Base-by-base conservation (phyloP, 805 yeast species). In the Grigorovia humatica region DNA sequence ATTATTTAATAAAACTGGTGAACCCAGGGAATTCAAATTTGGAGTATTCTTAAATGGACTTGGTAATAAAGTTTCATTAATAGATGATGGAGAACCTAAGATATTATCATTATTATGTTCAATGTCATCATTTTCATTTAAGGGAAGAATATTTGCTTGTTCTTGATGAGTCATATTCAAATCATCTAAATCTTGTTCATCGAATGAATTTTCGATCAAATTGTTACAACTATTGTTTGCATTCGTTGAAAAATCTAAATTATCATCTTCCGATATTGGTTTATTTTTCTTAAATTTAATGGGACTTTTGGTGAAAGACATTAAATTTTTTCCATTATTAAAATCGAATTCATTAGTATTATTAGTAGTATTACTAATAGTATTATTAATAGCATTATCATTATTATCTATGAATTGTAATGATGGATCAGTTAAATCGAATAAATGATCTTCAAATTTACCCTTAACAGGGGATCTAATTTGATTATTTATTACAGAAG, bases 401-500 rank as follows among this genome's bases (percentile, higher is more conserved):
- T 40, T 52, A 8, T 50, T 43, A 20, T 35, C 15, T 4, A 19
- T 35, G 3, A 52, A 32, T 38, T 27, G 41, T 4, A 53, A 41
- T 15, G 54, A 42, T 18, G 46, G 35, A n/a, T 46, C 48, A n/a
- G 38, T 41, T 2, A 51, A 32, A 42, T 51, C 48, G 3, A 47
- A 30, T 23, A 49, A 51, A 43, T 44, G 41, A 9, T 52, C 54
- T 6, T 44, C 52, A 48, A 27, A 49, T 27, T 40, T 51, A 2
- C 44, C 27, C 43, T 54, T 61, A 47, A 66, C 50, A 3, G 71
- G 71, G 11, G 71, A 67, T 51, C 60, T 67, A 8, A 66, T 52
- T 47, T 62, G 64, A 50, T 66, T 65, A 44, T 64, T 65, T n/a
- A 65, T 62, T 5, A 66, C 60, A 6, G 67, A 60, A 2, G 68